Evolutionary conservation across 2,329 filamentous ascomycete species (phyloP), one percentile per base, ranked within the genome.

Genomic region (Sclerotinia borealis): DNA sequence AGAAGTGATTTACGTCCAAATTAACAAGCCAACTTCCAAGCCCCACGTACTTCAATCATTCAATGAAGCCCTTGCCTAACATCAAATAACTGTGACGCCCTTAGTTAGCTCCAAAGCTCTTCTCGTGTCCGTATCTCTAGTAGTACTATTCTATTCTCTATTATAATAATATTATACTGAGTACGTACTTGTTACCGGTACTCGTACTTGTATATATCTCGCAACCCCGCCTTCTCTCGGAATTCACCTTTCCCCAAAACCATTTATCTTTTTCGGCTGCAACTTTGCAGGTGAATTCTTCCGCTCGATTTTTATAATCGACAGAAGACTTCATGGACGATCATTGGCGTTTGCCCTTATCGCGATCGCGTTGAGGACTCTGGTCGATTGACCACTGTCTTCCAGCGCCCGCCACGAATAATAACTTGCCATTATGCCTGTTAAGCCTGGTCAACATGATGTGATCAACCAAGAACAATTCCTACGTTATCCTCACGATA

Each of bases 321-420:
- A 69, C 64, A 65, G 65, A 66, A 70, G 70, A 65, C 78, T 81
- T 82, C 76, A 83, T 83, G 81, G 81, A 82, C 78, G 77, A 79
- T 78, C 76, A 74, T 75, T 77, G 79, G 78, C 76, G 77, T 75
- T 77, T 78, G 77, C 77, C 77, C 77, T 78, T 79, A 81, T 81
- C 79, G 81, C 82, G 80, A 84, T 79, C 78, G 81, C 81, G 80
- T 82, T 84, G 82, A 84, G 79, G 83, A 83, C 81, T 77, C 75
- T 78, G 77, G 81, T 79, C 80, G 79, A 80, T 51, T 54, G 78
- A 75, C 77, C 78, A 80, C 74, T 75, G 78, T 80, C 77, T 78
- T 76, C 75, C 68, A 67, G 63, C 69, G 68, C 64, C 66, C 63
- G 68, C 71, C 63, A 64, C 67, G 61, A 76, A 73, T 75, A 72